phyloP scores from a whole-genome alignment of 2,329 filamentous ascomycete species.

The Phaeosphaeriaceae sp. region DNA sequence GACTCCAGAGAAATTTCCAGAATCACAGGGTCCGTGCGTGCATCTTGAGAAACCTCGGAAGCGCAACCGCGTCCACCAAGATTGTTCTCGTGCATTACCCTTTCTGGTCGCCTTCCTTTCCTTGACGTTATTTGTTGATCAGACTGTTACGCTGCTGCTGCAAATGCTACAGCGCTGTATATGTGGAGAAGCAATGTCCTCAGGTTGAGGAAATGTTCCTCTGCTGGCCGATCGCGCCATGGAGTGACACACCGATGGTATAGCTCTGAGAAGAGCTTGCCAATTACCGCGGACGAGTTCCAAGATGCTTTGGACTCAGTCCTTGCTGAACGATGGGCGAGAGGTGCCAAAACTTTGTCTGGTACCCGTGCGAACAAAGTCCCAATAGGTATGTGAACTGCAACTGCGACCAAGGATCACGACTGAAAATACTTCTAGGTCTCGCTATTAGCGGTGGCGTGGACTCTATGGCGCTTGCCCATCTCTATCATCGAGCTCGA shows the following conservation, averaged over 20 bases:
- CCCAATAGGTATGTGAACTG: not conserved
- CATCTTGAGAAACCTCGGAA: constrained; percentile 18
- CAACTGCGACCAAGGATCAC: not conserved
- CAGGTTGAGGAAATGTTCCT: constrained; percentile 39
- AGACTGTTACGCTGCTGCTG: not conserved
- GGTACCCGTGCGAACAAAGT: not conserved
- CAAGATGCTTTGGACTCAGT: constrained; percentile 17
- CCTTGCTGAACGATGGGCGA: constrained; percentile 5
- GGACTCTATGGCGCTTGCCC: constrained; percentile 96
- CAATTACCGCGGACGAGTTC: constrained; percentile 39
- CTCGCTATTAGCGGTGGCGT: constrained; percentile 91
- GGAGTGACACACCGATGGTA: constrained; percentile 26
- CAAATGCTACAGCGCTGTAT: constrained; percentile 31
- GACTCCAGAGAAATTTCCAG: constrained; percentile 22
- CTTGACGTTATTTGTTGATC: not conserved
- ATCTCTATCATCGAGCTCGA: constrained; percentile 62
- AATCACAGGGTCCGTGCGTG: constrained; percentile 13
- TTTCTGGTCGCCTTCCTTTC: constrained; percentile 2
- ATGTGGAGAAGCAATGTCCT: constrained; percentile 47
- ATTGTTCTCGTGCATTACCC: constrained; percentile 2
- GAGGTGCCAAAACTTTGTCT: not conserved
- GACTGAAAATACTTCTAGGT: constrained; percentile 39
- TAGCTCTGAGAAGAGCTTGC: constrained; percentile 26
- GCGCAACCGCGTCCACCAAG: constrained; percentile 1
- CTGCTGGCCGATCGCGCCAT: constrained; percentile 16